Base-by-base conservation (phyloP, 805 yeast genomes). In the Starmerella potacharoeniae region DNA sequence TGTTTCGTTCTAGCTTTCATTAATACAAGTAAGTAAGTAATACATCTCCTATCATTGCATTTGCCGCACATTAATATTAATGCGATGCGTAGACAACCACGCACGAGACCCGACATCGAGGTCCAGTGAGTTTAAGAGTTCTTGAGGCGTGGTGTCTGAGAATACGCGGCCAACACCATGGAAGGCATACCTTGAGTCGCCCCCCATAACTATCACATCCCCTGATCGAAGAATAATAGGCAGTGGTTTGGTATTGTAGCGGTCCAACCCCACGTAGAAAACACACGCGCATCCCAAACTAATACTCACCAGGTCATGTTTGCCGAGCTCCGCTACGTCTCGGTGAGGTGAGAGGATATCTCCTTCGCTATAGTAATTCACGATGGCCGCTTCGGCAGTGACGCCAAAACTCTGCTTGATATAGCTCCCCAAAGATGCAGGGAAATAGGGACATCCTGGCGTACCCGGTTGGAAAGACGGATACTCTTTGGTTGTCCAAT, bases 131-230 rank as follows among this genome's bases (percentile, higher is more conserved):
- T 10, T 39, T 6, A 40, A 52, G 6, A 68, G 56, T 22, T 61
- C 60, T 7, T 48, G 57, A 0, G 76, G 76, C n/a, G 70, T 54
- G 0, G 75, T 65, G 13, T 54, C 61, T 3, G 56, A 55, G 55
- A 68, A 71, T 5, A 73, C 71, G n/a, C 67, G 62, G 13, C 73
- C 72, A 3, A 73, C 71, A 1, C 77, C 77, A 53, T 73, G 77
- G 61, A 58, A 73, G 4, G 77, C 77, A 30, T 55, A 53, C 22
- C 77, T 58, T 5, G 72, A 55, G n/a, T 53, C 60, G 6, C 73
- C 75, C 9, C 74, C 69, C 77, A 73, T 73, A 7, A 73, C 64
- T 5, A 74, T 54, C 2, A 69, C 63, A 51, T 73, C 77, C 6
- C 77, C 77, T 4, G 72, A 67, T 7, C 66, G 62, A 16, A 73